Evolutionary conservation across 2,329 filamentous ascomycete genomes (phyloP), one percentile per base, ranked within the genome.

Genomic region (Oidium heveae): DNA sequence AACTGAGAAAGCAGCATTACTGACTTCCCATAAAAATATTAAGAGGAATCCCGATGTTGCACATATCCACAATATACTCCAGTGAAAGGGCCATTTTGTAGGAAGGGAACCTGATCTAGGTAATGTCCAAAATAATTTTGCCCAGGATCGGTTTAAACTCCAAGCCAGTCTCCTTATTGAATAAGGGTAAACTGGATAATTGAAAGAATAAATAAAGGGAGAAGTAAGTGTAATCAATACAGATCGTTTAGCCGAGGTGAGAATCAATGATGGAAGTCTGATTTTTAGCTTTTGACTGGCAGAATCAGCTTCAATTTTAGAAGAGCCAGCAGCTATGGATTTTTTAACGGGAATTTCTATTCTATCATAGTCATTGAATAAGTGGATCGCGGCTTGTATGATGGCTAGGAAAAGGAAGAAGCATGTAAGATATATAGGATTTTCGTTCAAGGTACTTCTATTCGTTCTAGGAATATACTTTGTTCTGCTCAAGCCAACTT

Each of bases 401-500:
- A 84, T 56, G 4, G 84, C 85, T 46, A 91, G 72, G 0, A 80
- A 66, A 2, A 80, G 64, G 59, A 91, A 76, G 62, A 84, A 79
- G 57, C 75, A 76, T 36, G 84, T 79, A 53, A 94, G 71, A 64
- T 87, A 91, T 28, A 96, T 74, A 0, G 86, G 82, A 59, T 84
- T 77, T 70, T 96, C 89, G 65, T 96, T 96, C 56, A 95, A 69
- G 54, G 79, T 74, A 20, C 82, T 74, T 37, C 87, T 76, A 65
- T 91, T 85, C 59, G 74, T 80, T 57, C 71, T 79, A 66, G 76
- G 78, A 57, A 74, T 76, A 60, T 78, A 74, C 55, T 82, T 83
- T 59, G 94, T 79, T 75, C 83, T 84, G 58, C 75, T 74, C 54
- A 95, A 71, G 57, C 80, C 79, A 54, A 75, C 73, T 41, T 68